A percentile compares a stretch with the other conserved stretches of the same genome.
phyloP scores from a whole-genome alignment of 202 grass and related monocot genomes.

The Schoenoplectus tabernaemontani region DNA sequence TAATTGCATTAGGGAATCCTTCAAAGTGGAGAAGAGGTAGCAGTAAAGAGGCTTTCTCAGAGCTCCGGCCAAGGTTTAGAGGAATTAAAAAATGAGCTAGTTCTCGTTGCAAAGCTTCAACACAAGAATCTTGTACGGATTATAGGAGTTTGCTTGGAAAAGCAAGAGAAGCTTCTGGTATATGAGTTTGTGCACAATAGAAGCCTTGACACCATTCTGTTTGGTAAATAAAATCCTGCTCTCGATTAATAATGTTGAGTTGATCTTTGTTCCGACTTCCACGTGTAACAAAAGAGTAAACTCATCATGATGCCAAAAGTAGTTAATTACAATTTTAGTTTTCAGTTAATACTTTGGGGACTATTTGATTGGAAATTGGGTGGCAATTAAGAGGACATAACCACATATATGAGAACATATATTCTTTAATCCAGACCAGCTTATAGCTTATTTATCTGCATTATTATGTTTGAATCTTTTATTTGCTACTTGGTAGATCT shows the following conservation, averaged over 20 bases:
- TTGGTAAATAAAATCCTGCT: conserved; percentile 39
- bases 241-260: background rate
- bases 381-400: background rate
- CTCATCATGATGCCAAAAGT: background rate
- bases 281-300: background rate
- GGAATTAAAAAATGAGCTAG: conserved; percentile 15
- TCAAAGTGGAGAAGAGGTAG: conserved; percentile 40
- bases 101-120: conserved; percentile 57
- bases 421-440: background rate
- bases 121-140: conserved; percentile 69
- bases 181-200: conserved; percentile 61
- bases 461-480: background rate
- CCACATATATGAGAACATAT: background rate
- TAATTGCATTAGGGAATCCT: conserved; percentile 43
- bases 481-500: background rate
- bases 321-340: background rate
- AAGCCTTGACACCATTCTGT: conserved; percentile 55
- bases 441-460: background rate
- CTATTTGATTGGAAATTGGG: background rate
- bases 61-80: conserved; percentile 41
- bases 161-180: conserved; percentile 62
- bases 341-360: background rate
- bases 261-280: background rate
- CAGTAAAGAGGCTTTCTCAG: conserved; percentile 64
- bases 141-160: conserved; percentile 41